A percentile compares a stretch with the other conserved stretches of the same genome.
Evolutionary conservation across 2,329 filamentous ascomycete genomes (phyloP).

Genomic region (Epichloe hybrida): DNA sequence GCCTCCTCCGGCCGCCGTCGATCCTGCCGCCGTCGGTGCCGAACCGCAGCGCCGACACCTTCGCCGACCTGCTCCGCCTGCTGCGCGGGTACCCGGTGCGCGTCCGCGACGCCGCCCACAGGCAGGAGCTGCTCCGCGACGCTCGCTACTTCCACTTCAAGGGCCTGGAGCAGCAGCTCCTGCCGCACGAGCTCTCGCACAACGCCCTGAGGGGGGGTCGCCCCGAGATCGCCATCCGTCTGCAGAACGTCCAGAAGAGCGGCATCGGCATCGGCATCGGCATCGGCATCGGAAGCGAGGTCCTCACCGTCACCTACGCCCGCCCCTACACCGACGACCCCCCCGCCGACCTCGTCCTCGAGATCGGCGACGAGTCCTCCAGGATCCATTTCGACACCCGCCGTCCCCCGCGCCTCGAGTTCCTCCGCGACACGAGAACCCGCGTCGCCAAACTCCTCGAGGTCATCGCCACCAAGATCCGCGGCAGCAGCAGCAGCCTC

Average conservation of each 20-base stretch:
- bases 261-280: conserved; percentile 17
- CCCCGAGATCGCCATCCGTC: conserved; percentile 63
- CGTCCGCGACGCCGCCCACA: conserved; percentile 63
- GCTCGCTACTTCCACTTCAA: conserved; percentile 90
- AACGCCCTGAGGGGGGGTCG: conserved; percentile 51
- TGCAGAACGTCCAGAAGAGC: conserved; percentile 82
- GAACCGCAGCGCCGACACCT: conserved; percentile 69
- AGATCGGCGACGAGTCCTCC: conserved; percentile 58
- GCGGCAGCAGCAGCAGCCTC: conserved; percentile 29
- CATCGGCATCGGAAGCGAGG: too few species aligned
- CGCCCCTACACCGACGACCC: conserved; percentile 72
- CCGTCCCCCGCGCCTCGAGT: conserved; percentile 43
- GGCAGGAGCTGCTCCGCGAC: conserved; percentile 65
- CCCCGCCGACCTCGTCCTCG: conserved; percentile 61
- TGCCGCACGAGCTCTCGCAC: conserved; percentile 61
- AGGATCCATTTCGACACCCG: conserved; percentile 29
- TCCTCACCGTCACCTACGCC: conserved; percentile 57
- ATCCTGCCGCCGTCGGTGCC: conserved; percentile 74
- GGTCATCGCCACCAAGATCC: conserved; percentile 66
- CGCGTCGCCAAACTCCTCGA: conserved; percentile 63
- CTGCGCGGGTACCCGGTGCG: conserved; percentile 72
- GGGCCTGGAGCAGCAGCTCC: conserved; percentile 75
- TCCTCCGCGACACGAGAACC: conserved; percentile 56
- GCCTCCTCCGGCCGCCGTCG: conserved; percentile 72
- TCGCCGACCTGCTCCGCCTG: conserved; percentile 68